A percentile compares a stretch with the other conserved stretches of the same genome.
Evolutionary conservation across 495 filamentous ascomycete species (phyloP).

Genomic region (Podospora comata): DNA sequence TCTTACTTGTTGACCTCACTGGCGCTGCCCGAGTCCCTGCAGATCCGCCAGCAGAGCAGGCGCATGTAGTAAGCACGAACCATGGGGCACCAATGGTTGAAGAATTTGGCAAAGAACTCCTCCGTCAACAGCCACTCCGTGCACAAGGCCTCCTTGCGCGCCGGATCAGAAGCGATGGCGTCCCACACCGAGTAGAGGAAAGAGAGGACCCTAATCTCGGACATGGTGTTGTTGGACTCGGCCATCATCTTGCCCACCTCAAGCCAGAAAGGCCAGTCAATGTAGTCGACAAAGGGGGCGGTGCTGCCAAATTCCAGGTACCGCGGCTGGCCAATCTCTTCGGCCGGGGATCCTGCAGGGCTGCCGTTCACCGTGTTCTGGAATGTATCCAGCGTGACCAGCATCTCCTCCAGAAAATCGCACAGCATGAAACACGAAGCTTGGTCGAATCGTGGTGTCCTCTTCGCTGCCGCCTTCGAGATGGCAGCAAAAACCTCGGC

Average conservation of each 20-base stretch:
- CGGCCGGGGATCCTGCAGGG: constrained; percentile 24
- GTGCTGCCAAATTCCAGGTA: constrained; percentile 16
- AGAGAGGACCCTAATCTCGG: constrained; percentile 82
- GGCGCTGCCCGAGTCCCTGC: constrained; percentile 67
- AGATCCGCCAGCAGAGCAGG: constrained; percentile 87
- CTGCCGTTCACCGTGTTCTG: constrained; percentile 48
- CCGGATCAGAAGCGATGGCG: constrained; percentile 61
- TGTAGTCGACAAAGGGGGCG: constrained; percentile 27
- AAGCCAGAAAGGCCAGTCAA: constrained; percentile 90
- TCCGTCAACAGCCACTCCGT: constrained; percentile 76
- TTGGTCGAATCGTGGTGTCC: constrained; percentile 79
- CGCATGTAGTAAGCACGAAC: constrained; percentile 95
- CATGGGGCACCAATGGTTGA: constrained; percentile 99
- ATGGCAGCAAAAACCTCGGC: constrained; percentile 73
- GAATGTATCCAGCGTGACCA: constrained; percentile 40
- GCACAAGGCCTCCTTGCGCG: constrained; percentile 69
- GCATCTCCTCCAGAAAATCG: constrained; percentile 82
- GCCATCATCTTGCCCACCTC: constrained; percentile 79
- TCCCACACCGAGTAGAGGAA: constrained; percentile 85
- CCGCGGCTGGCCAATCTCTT: constrained; percentile 12
- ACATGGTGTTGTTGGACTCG: constrained; percentile 87
- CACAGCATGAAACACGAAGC: constrained; percentile 88
- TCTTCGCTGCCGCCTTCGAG: constrained; percentile 68
- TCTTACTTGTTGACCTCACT: constrained; percentile 69
- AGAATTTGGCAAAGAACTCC: constrained; percentile 75